Evolutionary conservation across 495 filamentous ascomycete genomes (phyloP).

Genomic region (Neurospora tetraspora): DNA sequence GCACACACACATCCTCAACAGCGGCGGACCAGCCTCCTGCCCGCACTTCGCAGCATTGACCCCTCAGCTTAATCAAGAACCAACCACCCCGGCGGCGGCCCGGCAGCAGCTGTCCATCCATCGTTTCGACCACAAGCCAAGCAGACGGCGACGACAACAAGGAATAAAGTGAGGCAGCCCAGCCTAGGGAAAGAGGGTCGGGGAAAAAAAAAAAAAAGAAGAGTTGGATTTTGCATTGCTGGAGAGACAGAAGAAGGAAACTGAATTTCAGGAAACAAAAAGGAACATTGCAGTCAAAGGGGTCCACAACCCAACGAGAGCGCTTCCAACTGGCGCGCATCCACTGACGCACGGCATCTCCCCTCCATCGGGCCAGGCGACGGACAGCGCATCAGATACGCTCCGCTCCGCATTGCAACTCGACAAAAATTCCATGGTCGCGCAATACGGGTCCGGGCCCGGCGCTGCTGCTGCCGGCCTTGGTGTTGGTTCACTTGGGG

Average conservation of each 20-base stretch:
- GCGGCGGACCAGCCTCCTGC: background rate
- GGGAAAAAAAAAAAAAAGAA: background rate
- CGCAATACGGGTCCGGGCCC: background rate
- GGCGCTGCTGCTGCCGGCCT: slow-evolving; percentile 14
- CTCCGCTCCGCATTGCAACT: slow-evolving; percentile 3
- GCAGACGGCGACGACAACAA: background rate
- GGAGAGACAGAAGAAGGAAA: background rate
- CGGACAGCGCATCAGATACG: background rate
- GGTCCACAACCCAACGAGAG: background rate
- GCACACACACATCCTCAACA: background rate
- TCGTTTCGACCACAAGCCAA: background rate
- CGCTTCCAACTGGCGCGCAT: background rate
- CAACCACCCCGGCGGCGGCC: background rate
- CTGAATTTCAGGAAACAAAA: background rate
- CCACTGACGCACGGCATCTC: background rate
- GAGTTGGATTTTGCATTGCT: background rate
- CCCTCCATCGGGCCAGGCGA: background rate
- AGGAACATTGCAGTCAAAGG: background rate
- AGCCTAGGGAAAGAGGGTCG: background rate
- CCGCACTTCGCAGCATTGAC: background rate
- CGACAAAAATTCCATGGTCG: background rate
- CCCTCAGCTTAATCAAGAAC: background rate
- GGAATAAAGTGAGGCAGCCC: background rate
- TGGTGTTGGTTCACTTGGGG: background rate
- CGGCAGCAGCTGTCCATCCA: background rate